A percentile compares a stretch with the other conserved stretches of the same genome.
phyloP scores from a whole-genome alignment of 192 early-diverging fungal species.

The Coemansia sp. region DNA sequence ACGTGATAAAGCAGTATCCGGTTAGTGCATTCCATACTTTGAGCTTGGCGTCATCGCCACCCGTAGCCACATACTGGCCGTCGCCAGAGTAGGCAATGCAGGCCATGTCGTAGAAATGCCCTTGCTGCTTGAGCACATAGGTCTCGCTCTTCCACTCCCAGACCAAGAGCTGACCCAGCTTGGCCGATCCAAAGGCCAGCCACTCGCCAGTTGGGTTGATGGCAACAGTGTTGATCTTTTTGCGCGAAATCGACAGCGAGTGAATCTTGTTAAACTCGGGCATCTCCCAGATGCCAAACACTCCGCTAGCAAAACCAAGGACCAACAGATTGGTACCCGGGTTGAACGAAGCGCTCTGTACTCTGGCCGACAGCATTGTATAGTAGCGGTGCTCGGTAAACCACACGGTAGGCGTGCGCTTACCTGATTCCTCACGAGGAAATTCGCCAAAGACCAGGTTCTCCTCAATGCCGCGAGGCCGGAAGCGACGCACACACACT shows the following conservation, averaged over 20 bases:
- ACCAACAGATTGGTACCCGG: conserved; percentile 69
- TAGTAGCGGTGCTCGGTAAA: conserved; percentile 66
- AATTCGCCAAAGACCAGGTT: conserved; percentile 62
- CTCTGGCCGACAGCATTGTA: conserved; percentile 76
- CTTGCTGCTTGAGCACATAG: conserved; percentile 98
- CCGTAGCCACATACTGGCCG: conserved; percentile 91
- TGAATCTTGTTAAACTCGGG: conserved; percentile 93
- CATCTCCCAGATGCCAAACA: conserved; percentile 98
- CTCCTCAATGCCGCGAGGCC: conserved; percentile 53
- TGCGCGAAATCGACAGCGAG: conserved; percentile 93
- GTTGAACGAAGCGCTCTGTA: conserved; percentile 79
- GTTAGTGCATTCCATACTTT: conserved; percentile 97
- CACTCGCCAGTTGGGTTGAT: conserved; percentile 94
- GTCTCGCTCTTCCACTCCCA: conserved; percentile 99
- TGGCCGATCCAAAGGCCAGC: conserved; percentile 92
- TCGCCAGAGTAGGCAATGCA: conserved; percentile 85
- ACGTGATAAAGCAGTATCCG: conserved; percentile 98
- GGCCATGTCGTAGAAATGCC: conserved; percentile 94
- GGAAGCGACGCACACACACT: conserved; percentile 73
- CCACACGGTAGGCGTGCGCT: conserved; percentile 37
- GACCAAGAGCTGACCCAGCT: conserved; percentile 92
- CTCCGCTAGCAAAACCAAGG: conserved; percentile 87
- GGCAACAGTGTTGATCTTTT: conserved; percentile 82
- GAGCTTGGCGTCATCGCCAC: conserved; percentile 95
- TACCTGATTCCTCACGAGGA: conserved; percentile 51